Base-by-base conservation (phyloP, 768 basidiomycete species). In the Xerocomus spinulosus region DNA sequence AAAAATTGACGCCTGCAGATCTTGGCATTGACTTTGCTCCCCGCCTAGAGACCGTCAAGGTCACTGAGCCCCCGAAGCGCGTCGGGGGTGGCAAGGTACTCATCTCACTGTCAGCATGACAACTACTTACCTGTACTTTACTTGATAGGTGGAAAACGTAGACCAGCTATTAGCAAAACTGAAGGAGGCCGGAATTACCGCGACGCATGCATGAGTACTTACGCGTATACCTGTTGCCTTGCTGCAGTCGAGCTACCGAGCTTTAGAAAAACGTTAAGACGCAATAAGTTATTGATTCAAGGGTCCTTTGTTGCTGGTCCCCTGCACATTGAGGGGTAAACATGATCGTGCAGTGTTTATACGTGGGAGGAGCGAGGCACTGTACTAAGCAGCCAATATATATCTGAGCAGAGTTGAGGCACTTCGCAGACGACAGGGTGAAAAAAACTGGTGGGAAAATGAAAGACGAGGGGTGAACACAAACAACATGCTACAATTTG, bases 151-250 rank as follows among this genome's bases (percentile, higher is more conserved):
- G 34, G 81, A 77, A 46, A 85, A 71, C 40, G 94, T 98, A 0
- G 95, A 95, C 54, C 90, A 95, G 67, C 75, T 98, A 7, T 77
- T 97, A 4, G 80, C 74, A 20, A 95, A 87, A 73, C 77, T 99
- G 47, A 93, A 90, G 69, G 89, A 90, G 55, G 92, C 85, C 21
- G 95, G 95, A 8, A 62, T 76, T 32, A 68, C 69, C 7, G 51
- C 62, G 34, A 62, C 48, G 51, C 62, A 45, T n/a, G 39, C 54
- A 53, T 67, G 38, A 58, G 12, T 15, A 48, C 28, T 42, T 49
- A 26, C 24, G 21, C 54, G 32, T 47, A 51, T 55, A 47, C 42
- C 44, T 40, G 18, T 38, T 42, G 24, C 42, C 29, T 43, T 30
- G 15, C 25, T 46, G 12, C 13, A 25, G 29, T 35, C 17, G 46